These are phyloP conservation scores for Erythrobasidium hasegawianum DNA, from an alignment of 1,284 basidiomycete species.

Conservation along the genomic window DNA sequence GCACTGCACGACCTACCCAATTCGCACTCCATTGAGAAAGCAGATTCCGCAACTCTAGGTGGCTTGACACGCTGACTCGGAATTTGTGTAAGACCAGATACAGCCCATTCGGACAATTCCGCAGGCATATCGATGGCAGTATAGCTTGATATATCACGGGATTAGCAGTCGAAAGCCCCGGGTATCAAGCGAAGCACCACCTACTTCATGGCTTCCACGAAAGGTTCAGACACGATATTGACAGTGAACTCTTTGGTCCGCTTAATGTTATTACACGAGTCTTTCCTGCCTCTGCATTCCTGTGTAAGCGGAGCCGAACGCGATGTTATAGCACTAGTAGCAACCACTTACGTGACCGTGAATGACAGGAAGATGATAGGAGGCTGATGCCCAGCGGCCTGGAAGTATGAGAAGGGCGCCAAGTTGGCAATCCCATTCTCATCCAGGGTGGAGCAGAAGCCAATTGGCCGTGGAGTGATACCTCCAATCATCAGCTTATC, in stretches of 20 bases:
- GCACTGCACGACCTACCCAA: background rate
- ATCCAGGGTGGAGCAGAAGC: conserved; percentile 65
- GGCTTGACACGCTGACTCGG: conserved; percentile 62
- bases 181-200: background rate
- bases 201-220: conserved; percentile 65
- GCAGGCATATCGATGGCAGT: conserved; percentile 64
- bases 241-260: conserved; percentile 67
- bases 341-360: background rate
- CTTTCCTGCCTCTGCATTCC: conserved; percentile 50
- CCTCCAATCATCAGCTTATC: conserved; percentile 60
- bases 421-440: conserved; percentile 61
- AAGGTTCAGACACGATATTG: conserved; percentile 69
- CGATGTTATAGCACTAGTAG: no score
- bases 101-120: conserved; percentile 64
- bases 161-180: background rate
- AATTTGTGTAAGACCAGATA: conserved; percentile 65
- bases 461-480: conserved; percentile 67
- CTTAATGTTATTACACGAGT: conserved; percentile 65
- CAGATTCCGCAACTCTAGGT: conserved; percentile 65
- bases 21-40: conserved; percentile 64
- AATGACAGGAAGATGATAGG: background rate
- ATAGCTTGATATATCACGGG: conserved; percentile 47
- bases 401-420: conserved; percentile 55
- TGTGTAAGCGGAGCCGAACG: background rate
- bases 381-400: background rate